Conservation (phyloP, 148 eudicot genomes). For the Rhododendron ferrugineum region DNA sequence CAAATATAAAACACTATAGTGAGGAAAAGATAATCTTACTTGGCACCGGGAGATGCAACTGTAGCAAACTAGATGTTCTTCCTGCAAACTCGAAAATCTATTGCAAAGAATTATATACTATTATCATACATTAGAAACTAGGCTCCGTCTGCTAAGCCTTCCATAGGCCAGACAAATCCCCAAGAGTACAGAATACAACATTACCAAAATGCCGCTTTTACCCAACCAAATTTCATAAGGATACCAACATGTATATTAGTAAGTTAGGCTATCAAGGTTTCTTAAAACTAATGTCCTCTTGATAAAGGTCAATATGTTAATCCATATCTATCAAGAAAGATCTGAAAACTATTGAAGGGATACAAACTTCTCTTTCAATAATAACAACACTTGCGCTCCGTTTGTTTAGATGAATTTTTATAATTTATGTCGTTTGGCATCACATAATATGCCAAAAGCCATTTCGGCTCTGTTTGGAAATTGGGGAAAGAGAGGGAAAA, state of each 20-base stretch:
- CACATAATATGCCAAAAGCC: not conserved
- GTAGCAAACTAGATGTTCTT: conserved; percentile 32
- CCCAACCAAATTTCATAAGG: not conserved
- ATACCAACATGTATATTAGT: not conserved
- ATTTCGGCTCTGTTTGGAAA: too few relatives aligned
- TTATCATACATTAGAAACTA: not conserved
- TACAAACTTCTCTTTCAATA: not conserved
- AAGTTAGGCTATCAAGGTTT: not conserved
- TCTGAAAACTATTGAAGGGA: not conserved
- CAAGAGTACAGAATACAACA: not conserved
- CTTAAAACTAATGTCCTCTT: not conserved
- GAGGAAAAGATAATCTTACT: conserved; percentile 45
- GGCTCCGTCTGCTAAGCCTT: not conserved
- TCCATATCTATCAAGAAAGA: not conserved
- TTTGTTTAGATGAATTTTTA: not conserved
- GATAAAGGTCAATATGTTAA: not conserved
- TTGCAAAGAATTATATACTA: conserved; percentile 29
- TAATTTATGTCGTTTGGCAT: not conserved
- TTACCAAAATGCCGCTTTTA: not conserved
- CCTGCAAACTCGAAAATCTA: conserved; percentile 46
- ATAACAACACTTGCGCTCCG: not conserved
- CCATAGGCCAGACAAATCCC: not conserved
- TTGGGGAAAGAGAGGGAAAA: too few relatives aligned
- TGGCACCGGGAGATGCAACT: conserved; percentile 33
- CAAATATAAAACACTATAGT: conserved; percentile 4